Percentiles rank a stretch among this genome's conserved stretches.
Evolutionary conservation across 768 basidiomycete species (phyloP).

Genomic region (Paxillus ammoniavirescens): DNA sequence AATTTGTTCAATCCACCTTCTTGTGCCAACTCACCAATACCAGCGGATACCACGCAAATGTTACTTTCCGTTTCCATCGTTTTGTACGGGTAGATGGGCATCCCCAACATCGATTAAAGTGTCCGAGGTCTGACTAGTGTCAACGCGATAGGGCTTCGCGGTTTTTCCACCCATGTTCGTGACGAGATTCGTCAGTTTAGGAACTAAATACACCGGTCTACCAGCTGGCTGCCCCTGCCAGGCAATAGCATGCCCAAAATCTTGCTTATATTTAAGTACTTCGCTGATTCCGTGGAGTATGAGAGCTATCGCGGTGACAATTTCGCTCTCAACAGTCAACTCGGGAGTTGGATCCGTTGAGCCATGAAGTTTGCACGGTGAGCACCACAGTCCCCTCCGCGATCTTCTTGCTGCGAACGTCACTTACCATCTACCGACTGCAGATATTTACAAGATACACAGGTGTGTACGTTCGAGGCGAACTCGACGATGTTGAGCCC

Average conservation of each 20-base stretch:
- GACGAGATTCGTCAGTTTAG: background rate
- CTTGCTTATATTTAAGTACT: conserved; percentile 1
- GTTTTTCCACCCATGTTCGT: background rate
- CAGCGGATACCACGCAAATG: too few species aligned
- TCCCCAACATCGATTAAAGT: background rate
- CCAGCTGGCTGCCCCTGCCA: background rate
- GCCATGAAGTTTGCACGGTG: conserved; percentile 63
- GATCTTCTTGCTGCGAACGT: background rate
- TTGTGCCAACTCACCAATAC: too few species aligned
- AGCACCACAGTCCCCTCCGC: conserved; percentile 13
- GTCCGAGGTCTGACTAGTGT: background rate
- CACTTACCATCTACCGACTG: background rate
- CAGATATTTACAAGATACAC: conserved; percentile 70
- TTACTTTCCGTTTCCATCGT: too few species aligned
- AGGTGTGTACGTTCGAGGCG: conserved; percentile 38
- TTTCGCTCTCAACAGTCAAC: background rate
- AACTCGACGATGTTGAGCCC: background rate
- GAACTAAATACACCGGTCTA: background rate
- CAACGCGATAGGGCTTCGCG: background rate
- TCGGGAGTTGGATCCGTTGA: background rate
- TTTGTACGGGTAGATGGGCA: too few species aligned
- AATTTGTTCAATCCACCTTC: too few species aligned
- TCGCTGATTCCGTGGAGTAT: background rate
- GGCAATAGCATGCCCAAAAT: background rate
- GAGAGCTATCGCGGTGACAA: background rate